Base-by-base conservation (phyloP, 2,329 filamentous ascomycete species). In the Bipolaris bicolor region DNA sequence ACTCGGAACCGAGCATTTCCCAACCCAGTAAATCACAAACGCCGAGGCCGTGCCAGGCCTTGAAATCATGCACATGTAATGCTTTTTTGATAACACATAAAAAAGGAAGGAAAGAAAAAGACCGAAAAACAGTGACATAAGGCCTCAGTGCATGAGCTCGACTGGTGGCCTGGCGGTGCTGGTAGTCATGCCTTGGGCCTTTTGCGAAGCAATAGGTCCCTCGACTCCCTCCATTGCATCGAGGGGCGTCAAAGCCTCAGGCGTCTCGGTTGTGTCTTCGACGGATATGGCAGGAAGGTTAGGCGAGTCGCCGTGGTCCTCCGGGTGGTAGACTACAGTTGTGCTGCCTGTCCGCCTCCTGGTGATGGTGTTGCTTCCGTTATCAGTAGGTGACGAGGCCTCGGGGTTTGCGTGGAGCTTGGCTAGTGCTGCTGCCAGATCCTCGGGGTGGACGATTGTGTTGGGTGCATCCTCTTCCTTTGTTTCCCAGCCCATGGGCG, bases 401-500 rank as follows among this genome's bases (percentile, higher is more conserved):
- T 76, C 71, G 39, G 60, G 57, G 47, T 67, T 61, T 3, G 81
- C 79, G 43, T 81, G 80, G 52, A 89, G 72, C 57, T 79, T 82
- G 15, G 81, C 77, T 49, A 89, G 72, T 15, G 86, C 86, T 2
- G 76, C 71, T 0, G 84, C 84, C 39, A 89, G 77, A 68, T 89
- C 86, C 52, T 83, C 82, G 0, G 86, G 85, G 66, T 88, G 85
- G 7, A 87, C 86, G 55, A 87, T 82, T 73, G 85, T 88, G 74
- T 89, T 89, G 5, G 86, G 86, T 10, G 86, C 83, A 24, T 85
- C 86, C 69, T 89, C 86, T 55, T 83, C 81, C 58, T 82, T 81
- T 77, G 86, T 81, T 71, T 86, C 83, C 86, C 86, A 89, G 46
- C 86, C 86, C 71, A 86, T 83, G 2, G 86, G 86, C 44, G 86